These are phyloP conservation scores for Fusarium sp. DNA, from an alignment of 2,329 filamentous ascomycete genomes.

Conservation along the genomic window DNA sequence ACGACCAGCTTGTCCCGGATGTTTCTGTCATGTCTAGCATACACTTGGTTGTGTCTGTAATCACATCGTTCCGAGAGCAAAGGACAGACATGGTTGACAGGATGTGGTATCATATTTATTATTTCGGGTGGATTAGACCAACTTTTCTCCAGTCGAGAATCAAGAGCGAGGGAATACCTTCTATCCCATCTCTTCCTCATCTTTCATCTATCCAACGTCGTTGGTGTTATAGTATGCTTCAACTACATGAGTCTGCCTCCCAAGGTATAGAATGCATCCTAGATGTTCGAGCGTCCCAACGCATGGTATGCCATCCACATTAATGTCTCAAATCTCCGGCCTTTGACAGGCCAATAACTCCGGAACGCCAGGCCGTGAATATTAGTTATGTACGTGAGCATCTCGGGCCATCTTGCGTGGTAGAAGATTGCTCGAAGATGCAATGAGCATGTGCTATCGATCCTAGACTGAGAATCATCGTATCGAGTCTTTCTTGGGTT, in stretches of 20 bases:
- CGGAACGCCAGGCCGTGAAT: constrained; percentile 48
- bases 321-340: constrained; percentile 31
- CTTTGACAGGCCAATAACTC: constrained; percentile 28
- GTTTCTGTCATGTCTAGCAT: not conserved
- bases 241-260: constrained; percentile 15
- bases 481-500: constrained; percentile 37
- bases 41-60: not conserved
- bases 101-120: constrained; percentile 34
- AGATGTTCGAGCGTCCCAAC: constrained; percentile 3
- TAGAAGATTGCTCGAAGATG: constrained; percentile 21
- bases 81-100: not conserved
- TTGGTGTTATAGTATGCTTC: constrained; percentile 25
- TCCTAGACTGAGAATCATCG: constrained; percentile 16
- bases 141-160: constrained; percentile 28
- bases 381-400: constrained; percentile 44
- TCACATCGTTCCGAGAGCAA: not conserved
- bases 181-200: constrained; percentile 22
- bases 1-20: constrained; percentile 20
- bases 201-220: constrained; percentile 26
- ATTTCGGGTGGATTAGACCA: constrained; percentile 21
- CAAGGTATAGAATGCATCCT: constrained; percentile 14
- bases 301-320: constrained; percentile 30
- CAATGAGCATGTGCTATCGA: constrained; percentile 23
- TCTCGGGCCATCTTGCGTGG: not conserved
- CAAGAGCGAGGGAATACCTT: constrained; percentile 33